These are phyloP conservation scores for Lentinula boryana DNA, from an alignment of 768 basidiomycete genomes.

Conservation along the genomic window DNA sequence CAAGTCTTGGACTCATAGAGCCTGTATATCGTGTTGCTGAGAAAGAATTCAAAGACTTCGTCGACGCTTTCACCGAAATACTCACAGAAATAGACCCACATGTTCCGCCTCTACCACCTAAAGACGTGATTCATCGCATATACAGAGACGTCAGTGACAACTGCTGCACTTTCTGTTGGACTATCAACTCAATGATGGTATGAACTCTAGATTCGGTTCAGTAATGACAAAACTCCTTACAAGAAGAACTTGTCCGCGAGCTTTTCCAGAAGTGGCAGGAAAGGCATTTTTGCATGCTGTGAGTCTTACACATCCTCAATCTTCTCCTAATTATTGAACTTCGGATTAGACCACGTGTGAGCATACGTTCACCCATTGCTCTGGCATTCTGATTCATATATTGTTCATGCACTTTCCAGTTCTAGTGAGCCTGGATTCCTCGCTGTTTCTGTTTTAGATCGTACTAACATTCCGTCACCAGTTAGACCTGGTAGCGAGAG, in stretches of 20 bases:
- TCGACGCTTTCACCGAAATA: slow-evolving; percentile 62
- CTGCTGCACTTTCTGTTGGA: neutral
- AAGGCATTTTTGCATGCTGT: slow-evolving; percentile 88
- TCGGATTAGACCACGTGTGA: slow-evolving; percentile 58
- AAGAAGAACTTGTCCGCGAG: slow-evolving; percentile 77
- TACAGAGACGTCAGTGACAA: slow-evolving; percentile 73
- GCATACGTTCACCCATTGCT: slow-evolving; percentile 6
- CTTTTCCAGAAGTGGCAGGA: slow-evolving; percentile 85
- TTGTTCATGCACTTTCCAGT: neutral
- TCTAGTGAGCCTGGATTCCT: neutral
- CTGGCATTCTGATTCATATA: neutral
- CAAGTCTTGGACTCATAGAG: slow-evolving; percentile 32
- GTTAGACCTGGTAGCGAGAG: slow-evolving; percentile 65
- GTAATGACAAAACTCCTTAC: slow-evolving; percentile 95
- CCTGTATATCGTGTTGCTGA: slow-evolving; percentile 79
- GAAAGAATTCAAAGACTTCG: slow-evolving; percentile 84
- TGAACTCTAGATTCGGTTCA: slow-evolving; percentile 69
- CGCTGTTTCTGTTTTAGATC: neutral
- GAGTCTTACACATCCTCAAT: slow-evolving; percentile 22
- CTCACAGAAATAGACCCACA: slow-evolving; percentile 73
- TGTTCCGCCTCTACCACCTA: slow-evolving; percentile 58
- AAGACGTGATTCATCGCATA: slow-evolving; percentile 84
- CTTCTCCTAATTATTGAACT: neutral
- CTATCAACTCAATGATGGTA: neutral
- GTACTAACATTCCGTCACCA: slow-evolving; percentile 17